Conservation (phyloP, 2,329 filamentous ascomycete species). For the Ceratocystis colombiana region DNA sequence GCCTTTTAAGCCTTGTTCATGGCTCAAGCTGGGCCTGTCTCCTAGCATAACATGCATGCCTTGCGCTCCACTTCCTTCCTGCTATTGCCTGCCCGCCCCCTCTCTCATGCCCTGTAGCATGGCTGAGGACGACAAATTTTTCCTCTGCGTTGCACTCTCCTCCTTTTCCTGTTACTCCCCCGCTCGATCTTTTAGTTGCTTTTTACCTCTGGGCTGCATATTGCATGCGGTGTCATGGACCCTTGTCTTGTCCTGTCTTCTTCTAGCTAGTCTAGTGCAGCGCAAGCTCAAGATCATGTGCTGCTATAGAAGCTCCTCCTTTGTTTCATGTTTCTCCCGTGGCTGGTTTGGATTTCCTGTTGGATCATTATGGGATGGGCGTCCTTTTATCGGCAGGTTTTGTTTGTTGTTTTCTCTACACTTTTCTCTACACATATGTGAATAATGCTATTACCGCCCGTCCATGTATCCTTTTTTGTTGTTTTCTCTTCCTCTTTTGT, state of each 20-base stretch:
- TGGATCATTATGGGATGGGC: not conserved
- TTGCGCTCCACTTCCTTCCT: too few relatives aligned
- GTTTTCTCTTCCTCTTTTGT: not conserved
- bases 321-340: conserved; percentile 4
- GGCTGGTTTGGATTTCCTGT: not conserved
- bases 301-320: not conserved
- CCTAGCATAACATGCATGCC: too few relatives aligned
- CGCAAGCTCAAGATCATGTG: not conserved
- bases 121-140: not conserved
- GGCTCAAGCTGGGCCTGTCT: not conserved
- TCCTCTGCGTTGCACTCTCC: conserved; percentile 2
- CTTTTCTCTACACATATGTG: not conserved
- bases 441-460: not conserved
- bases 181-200: not conserved
- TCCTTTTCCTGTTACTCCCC: not conserved
- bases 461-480: not conserved
- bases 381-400: too few relatives aligned
- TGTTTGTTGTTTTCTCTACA: not conserved
- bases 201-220: conserved; percentile 10
- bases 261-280: not conserved
- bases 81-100: not conserved
- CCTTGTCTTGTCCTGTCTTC: not conserved
- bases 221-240: not conserved
- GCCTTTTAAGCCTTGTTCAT: not conserved
- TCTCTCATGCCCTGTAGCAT: too few relatives aligned